These are phyloP conservation scores for Myriosclerotinia duriaeana DNA, from an alignment of 2,329 filamentous ascomycete genomes.

Conservation along the genomic window DNA sequence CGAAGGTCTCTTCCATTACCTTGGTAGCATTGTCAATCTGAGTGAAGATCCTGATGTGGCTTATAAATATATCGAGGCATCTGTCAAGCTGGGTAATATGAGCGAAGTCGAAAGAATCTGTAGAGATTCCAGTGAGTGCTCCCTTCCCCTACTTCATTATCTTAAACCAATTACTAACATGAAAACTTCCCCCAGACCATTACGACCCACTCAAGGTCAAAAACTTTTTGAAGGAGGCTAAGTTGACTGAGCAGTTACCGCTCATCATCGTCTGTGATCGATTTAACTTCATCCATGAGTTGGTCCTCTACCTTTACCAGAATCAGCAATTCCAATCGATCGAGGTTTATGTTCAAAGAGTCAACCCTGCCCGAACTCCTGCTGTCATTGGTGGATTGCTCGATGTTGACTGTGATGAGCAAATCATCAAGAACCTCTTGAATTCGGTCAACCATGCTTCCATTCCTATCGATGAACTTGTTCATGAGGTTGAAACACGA, in stretches of 20 bases:
- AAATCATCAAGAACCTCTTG: conserved; percentile 90
- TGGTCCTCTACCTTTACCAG: conserved; percentile 96
- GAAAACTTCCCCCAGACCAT: too few species aligned
- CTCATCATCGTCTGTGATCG: conserved; percentile 98
- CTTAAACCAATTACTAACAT: too few species aligned
- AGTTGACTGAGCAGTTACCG: conserved; percentile 86
- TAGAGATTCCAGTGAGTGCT: conserved; percentile 68
- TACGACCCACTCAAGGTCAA: conserved; percentile 96
- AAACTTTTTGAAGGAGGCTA: conserved; percentile 98
- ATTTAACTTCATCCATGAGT: conserved; percentile 98
- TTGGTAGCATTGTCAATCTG: conserved; percentile 95
- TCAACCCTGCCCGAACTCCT: conserved; percentile 88
- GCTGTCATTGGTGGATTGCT: conserved; percentile 90
- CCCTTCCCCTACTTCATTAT: too few species aligned
- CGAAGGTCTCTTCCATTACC: conserved; percentile 96
- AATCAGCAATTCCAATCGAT: conserved; percentile 99
- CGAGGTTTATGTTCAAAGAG: conserved; percentile 94
- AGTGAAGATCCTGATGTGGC: conserved; percentile 93
- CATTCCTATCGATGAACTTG: conserved; percentile 92
- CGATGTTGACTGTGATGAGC: conserved; percentile 96
- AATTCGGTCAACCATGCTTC: conserved; percentile 78
- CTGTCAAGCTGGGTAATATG: conserved; percentile 88
- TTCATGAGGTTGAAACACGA: conserved; percentile 89
- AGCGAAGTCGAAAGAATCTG: conserved; percentile 97
- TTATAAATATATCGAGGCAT: conserved; percentile 99